A percentile compares a stretch with the other conserved stretches of the same genome.
Evolutionary conservation across 441 rosid species (phyloP).

Genomic region (Erodium chrysanthum): DNA sequence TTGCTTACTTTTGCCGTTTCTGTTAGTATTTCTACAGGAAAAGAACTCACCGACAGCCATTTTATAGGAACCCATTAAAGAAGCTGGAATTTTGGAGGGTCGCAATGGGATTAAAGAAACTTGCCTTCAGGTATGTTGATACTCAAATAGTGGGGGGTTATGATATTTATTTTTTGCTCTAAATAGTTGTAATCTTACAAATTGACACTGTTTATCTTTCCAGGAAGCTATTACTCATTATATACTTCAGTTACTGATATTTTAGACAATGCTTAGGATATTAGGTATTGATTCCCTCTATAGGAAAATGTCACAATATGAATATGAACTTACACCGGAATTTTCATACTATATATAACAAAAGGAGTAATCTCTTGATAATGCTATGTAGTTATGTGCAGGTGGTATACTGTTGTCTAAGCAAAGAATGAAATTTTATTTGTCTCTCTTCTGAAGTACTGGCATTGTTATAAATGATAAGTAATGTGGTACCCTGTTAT

Average conservation of each 20-base stretch:
- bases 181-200: constrained; percentile 4
- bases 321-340: not conserved
- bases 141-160: constrained; percentile 7
- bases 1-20: constrained; percentile 12
- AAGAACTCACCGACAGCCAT: constrained; percentile 26
- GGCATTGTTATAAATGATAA: not conserved
- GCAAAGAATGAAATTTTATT: not conserved
- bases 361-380: not conserved
- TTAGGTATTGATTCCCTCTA: not conserved
- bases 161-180: not conserved
- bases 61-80: constrained; percentile 90
- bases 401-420: not conserved
- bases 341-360: not conserved
- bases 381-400: not conserved
- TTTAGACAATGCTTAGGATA: not conserved
- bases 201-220: constrained; percentile 2
- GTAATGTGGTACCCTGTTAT: not conserved
- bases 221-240: not conserved
- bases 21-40: constrained; percentile 16
- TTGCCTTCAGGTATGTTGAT: constrained; percentile 76
- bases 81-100: constrained; percentile 99
- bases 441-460: not conserved
- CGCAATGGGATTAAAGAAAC: constrained; percentile 99
- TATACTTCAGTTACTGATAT: not conserved
- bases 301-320: not conserved